phyloP scores from a whole-genome alignment of 192 early-diverging fungal species.

The Coemansia sp. region DNA sequence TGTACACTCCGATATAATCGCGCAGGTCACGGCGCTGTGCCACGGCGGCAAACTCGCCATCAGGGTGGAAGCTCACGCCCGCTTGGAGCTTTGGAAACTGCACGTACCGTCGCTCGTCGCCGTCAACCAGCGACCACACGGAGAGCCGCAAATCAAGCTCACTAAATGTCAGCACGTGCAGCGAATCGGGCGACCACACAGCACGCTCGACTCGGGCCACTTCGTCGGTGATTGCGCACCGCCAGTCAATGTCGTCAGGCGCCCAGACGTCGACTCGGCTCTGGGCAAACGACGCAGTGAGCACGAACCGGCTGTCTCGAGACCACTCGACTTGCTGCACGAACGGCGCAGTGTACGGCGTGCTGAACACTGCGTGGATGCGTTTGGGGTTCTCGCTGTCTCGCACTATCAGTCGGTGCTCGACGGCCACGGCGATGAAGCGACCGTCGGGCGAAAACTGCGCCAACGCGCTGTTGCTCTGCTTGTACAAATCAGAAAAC shows the following conservation, averaged over 20 bases:
- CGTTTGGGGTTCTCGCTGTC: slow-evolving; percentile 44
- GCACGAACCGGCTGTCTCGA: slow-evolving; percentile 28
- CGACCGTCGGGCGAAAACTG: slow-evolving; percentile 47
- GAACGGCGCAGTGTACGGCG: slow-evolving; percentile 30
- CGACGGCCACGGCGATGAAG: slow-evolving; percentile 41
- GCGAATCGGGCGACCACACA: slow-evolving; percentile 34
- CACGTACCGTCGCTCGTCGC: slow-evolving; percentile 35
- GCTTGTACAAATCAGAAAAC: slow-evolving; percentile 53
- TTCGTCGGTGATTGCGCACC: slow-evolving; percentile 42
- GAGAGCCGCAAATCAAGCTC: slow-evolving; percentile 53
- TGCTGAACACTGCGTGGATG: slow-evolving; percentile 39
- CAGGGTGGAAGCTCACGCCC: slow-evolving; percentile 36
- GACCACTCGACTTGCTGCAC: slow-evolving; percentile 52
- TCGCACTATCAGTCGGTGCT: slow-evolving; percentile 52
- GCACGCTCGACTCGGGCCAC: slow-evolving; percentile 30
- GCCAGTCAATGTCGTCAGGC: slow-evolving; percentile 41
- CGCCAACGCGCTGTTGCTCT: slow-evolving; percentile 41
- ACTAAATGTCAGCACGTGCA: slow-evolving; percentile 45
- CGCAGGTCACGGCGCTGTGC: slow-evolving; percentile 53
- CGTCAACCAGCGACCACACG: slow-evolving; percentile 40
- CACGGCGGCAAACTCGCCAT: slow-evolving; percentile 37
- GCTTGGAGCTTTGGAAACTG: slow-evolving; percentile 40
- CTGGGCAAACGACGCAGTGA: slow-evolving; percentile 39
- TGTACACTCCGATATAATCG: slow-evolving; percentile 47
- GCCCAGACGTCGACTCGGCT: slow-evolving; percentile 53